Evolutionary conservation across 2,329 filamentous ascomycete genomes (phyloP), one percentile per base, ranked within the genome.

Genomic region (Cryphonectria radicalis): DNA sequence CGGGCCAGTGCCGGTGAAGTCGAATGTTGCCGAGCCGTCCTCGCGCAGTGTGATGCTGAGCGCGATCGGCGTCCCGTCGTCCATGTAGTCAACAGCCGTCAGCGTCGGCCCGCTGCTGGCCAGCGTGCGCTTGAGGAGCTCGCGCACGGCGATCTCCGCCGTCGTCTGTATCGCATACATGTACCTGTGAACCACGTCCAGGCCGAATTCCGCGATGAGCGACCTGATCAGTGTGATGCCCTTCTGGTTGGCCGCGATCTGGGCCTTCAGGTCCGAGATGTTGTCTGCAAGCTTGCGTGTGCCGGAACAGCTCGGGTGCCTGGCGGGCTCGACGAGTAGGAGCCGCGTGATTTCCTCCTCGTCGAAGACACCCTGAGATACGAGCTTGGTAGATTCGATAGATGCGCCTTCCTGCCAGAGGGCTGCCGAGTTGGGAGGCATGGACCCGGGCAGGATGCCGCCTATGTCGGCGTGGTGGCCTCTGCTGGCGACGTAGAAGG

Each of bases 131-230:
- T 92, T 94, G 50, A 95, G 83, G 4, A 95, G 84, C 66, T 88
- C 88, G 11, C 92, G 87, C 0, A 96, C 93, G 28, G 89, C 90
- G 1, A 89, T 83, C 75, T 93, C 92, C 0, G 93, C 93, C 46
- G 93, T 94, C 63, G 88, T 85, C 78, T 95, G 92, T 69, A 95
- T 95, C 59, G 87, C 91, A 65, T 87, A 85, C 93, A 95, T 94
- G 78, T 94, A 94, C 75, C 92, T 90, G 73, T 93, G 89, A 0
- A 95, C 92, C 0, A 91, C 90, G 2, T 89, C 84, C 73, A 92
- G 89, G 10, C 89, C 89, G 74, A 93, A 94, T 75, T 95, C 93
- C 17, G 88, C 86, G 74, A 95, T 93, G 1, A 95, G 82, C 0
- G 87, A 85, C 40, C 86, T 86, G 73, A 95, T 94, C 32, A 94